Evolutionary conservation across 2,329 filamentous ascomycete genomes (phyloP).

Genomic region (Byssochlamys sp.): DNA sequence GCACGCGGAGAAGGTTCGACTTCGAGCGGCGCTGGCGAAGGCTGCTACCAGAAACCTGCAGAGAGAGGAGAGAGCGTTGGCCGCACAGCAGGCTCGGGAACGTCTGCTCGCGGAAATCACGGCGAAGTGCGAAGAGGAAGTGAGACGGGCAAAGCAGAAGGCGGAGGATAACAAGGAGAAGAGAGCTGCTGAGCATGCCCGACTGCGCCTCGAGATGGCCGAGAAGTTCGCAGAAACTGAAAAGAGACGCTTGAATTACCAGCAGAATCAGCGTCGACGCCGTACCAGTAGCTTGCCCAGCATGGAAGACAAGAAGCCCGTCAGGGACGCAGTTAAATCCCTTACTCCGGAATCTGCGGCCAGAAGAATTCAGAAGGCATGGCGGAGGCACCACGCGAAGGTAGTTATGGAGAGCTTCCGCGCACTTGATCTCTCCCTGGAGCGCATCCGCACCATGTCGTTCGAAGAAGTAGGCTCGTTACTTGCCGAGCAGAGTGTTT

Average conservation of each 20-base stretch:
- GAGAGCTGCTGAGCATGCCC: constrained; percentile 52
- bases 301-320: constrained; percentile 35
- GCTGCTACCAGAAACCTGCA: constrained; percentile 47
- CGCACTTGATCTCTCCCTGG: constrained; percentile 44
- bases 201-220: constrained; percentile 52
- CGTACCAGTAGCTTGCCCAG: constrained; percentile 44
- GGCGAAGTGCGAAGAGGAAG: constrained; percentile 57
- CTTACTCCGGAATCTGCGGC: constrained; percentile 46
- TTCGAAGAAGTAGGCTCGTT: constrained; percentile 52
- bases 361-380: constrained; percentile 48
- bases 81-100: constrained; percentile 55
- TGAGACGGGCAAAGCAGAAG: constrained; percentile 55
- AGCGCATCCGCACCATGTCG: constrained; percentile 41
- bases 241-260: constrained; percentile 43
- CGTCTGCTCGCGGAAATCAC: constrained; percentile 55
- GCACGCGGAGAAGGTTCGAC: constrained; percentile 56
- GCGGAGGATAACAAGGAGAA: constrained; percentile 57
- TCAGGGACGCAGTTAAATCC: constrained; percentile 22
- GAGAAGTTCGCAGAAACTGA: constrained; percentile 57
- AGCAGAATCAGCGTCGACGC: constrained; percentile 40
- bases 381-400: constrained; percentile 44
- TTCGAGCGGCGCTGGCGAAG: constrained; percentile 54
- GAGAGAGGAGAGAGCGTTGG: constrained; percentile 53
- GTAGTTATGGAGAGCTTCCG: constrained; percentile 43
- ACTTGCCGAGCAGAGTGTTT: constrained; percentile 46